Evolutionary conservation across 139 green algal genomes (phyloP).

Genomic region (Micromonas commoda): DNA sequence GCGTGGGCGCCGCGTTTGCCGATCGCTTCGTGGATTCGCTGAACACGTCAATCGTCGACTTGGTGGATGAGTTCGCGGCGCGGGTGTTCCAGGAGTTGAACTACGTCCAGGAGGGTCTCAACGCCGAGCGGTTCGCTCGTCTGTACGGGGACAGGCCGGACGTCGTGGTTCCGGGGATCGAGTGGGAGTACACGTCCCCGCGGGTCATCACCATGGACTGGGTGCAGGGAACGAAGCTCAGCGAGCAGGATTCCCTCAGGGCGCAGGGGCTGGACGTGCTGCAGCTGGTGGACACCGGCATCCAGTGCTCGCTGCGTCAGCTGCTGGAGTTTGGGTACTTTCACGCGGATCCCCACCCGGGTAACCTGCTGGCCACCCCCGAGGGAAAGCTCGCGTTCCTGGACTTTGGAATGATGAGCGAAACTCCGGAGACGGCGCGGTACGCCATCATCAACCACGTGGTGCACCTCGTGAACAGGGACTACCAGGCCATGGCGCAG

Average conservation of each 20-base stretch:
- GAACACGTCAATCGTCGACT: conserved; percentile 57
- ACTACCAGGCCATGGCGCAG: conserved; percentile 73
- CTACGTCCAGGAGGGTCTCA: conserved; percentile 69
- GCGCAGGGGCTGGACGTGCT: conserved; percentile 68
- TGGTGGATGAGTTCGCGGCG: conserved; percentile 93
- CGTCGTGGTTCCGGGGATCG: conserved; percentile 54
- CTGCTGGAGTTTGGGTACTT: conserved; percentile 48
- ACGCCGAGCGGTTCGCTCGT: conserved; percentile 74
- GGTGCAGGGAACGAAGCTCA: conserved; percentile 95
- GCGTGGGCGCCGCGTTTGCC: conserved; percentile 60
- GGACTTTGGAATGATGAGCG: conserved; percentile 93
- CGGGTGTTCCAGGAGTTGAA: conserved; percentile 64
- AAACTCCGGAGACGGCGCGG: conserved; percentile 60
- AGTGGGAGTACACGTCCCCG: conserved; percentile 54
- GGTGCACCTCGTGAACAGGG: conserved; percentile 91
- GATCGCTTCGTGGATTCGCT: conserved; percentile 53
- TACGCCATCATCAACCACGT: conserved; percentile 93
- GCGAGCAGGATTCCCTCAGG: conserved; percentile 57
- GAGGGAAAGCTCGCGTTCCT: conserved; percentile 82
- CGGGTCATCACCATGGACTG: conserved; percentile 94
- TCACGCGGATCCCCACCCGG: conserved; percentile 46
- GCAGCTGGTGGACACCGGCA: conserved; percentile 79
- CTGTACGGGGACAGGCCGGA: conserved; percentile 39
- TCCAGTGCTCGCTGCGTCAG: conserved; percentile 78
- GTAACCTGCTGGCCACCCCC: conserved; percentile 86